These are phyloP conservation scores for Nicotiana attenuata DNA, from an alignment of 257 asterid species.

Conservation along the genomic window DNA sequence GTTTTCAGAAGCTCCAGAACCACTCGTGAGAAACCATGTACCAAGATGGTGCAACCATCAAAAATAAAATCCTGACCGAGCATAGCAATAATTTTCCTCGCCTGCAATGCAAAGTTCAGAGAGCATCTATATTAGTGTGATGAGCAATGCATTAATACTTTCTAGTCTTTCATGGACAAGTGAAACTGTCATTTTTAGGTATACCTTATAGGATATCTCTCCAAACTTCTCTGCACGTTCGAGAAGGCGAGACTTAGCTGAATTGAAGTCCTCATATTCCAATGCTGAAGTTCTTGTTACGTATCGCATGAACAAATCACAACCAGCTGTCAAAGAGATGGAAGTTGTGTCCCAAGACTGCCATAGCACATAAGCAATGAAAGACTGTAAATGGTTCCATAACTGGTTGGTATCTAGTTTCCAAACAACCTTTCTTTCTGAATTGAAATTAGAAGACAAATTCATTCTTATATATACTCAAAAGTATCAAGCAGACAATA, in stretches of 20 bases:
- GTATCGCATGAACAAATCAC: conserved; percentile 87
- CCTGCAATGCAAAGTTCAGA: conserved; percentile 35
- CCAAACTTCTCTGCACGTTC: conserved; percentile 98
- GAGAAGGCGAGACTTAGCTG: conserved; percentile 78
- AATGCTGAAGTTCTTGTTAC: conserved; percentile 91
- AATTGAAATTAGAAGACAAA: neutral
- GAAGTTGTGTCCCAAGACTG: conserved; percentile 97
- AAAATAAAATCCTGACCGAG: conserved; percentile 84
- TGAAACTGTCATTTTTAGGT: neutral
- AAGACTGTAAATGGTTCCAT: neutral
- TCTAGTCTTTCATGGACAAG: neutral
- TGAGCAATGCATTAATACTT: neutral
- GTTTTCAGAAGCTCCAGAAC: conserved; percentile 74
- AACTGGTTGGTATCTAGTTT: neutral
- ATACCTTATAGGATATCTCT: conserved; percentile 81
- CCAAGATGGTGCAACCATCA: conserved; percentile 91
- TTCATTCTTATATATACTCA: neutral
- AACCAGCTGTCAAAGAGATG: conserved; percentile 93
- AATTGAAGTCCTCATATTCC: conserved; percentile 80
- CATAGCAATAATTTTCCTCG: conserved; percentile 76
- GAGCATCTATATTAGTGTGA: neutral
- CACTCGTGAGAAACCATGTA: conserved; percentile 92
- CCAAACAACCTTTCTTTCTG: too few relatives aligned
- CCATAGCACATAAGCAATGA: conserved; percentile 7
- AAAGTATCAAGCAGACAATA: too few relatives aligned